These are phyloP conservation scores for Sparassis latifolia DNA, from an alignment of 1,284 basidiomycete species.

Conservation along the genomic window DNA sequence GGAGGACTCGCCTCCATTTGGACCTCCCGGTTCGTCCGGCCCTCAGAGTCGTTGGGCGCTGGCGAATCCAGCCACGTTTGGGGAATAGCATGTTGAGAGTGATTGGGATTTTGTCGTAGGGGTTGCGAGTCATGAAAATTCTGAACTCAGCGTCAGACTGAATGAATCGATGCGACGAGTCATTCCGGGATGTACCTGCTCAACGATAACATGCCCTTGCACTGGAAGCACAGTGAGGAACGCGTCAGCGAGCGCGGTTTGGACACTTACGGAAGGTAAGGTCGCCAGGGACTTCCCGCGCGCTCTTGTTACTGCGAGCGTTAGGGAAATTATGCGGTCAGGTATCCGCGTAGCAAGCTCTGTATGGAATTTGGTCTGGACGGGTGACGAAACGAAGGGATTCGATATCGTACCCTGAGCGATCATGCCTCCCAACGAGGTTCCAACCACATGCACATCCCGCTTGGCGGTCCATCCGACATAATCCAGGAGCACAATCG, in stretches of 20 bases:
- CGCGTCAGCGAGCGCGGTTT: no score
- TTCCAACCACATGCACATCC: constrained; percentile 69
- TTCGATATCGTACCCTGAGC: constrained; percentile 46
- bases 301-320: constrained; percentile 69
- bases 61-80: constrained; percentile 47
- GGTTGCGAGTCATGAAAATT: no score
- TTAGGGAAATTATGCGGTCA: constrained; percentile 58
- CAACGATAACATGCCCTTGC: no score
- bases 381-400: no score
- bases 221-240: no score
- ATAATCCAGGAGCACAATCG: constrained; percentile 61
- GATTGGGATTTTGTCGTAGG: constrained; percentile 40
- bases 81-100: constrained; percentile 57
- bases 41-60: constrained; percentile 41
- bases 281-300: constrained; percentile 42
- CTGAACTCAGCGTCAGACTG: no score
- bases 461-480: constrained; percentile 64
- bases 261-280: constrained; percentile 43
- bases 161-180: no score
- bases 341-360: constrained; percentile 67
- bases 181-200: no score
- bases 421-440: constrained; percentile 86
- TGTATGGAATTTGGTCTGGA: constrained; percentile 15
- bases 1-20: constrained; percentile 39
- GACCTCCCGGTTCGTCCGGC: constrained; percentile 55